Percentiles rank a stretch among this genome's conserved stretches.
Evolutionary conservation across 1,284 basidiomycete genomes (phyloP).

Genomic region (Pyrrhoderma lamaoense): DNA sequence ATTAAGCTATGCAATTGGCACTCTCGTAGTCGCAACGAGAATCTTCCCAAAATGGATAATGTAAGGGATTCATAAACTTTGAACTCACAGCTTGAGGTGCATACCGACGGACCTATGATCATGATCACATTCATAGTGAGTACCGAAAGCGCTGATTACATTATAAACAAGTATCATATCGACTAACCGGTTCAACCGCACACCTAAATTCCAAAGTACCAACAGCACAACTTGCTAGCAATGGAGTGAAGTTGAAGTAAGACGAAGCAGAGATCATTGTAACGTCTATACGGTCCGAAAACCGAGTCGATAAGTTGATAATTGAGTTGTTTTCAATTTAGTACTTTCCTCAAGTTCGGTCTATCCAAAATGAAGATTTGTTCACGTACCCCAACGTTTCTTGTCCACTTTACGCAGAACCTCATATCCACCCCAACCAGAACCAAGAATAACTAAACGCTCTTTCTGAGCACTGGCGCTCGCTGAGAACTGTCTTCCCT

Average conservation of each 20-base stretch:
- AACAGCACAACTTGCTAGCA: constrained; percentile 70
- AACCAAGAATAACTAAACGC: constrained; percentile 73
- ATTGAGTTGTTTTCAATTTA: constrained; percentile 3
- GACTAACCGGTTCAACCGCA: constrained; percentile 71
- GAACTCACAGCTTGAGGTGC: constrained; percentile 36
- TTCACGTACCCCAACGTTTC: constrained; percentile 54
- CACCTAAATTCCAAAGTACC: constrained; percentile 79
- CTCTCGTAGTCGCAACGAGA: no score
- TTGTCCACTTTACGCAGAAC: constrained; percentile 59
- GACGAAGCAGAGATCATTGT: constrained; percentile 67
- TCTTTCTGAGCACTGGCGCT: constrained; percentile 38
- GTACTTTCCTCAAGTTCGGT: no score
- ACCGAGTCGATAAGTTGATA: no score
- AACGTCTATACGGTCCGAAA: constrained; percentile 41
- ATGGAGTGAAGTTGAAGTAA: constrained; percentile 81
- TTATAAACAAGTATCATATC: no score
- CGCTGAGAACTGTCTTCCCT: constrained; percentile 18
- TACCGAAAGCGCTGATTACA: no score
- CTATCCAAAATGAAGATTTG: no score
- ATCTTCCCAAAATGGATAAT: no score
- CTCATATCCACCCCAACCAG: constrained; percentile 82
- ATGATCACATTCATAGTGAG: constrained; percentile 22
- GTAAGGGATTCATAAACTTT: no score
- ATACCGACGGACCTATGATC: constrained; percentile 43
- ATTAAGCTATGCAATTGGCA: constrained; percentile 25